A percentile compares a stretch with the other conserved stretches of the same genome.
Conservation (phyloP, 163 green algal species). For the Scenedesmus sp. region DNA sequence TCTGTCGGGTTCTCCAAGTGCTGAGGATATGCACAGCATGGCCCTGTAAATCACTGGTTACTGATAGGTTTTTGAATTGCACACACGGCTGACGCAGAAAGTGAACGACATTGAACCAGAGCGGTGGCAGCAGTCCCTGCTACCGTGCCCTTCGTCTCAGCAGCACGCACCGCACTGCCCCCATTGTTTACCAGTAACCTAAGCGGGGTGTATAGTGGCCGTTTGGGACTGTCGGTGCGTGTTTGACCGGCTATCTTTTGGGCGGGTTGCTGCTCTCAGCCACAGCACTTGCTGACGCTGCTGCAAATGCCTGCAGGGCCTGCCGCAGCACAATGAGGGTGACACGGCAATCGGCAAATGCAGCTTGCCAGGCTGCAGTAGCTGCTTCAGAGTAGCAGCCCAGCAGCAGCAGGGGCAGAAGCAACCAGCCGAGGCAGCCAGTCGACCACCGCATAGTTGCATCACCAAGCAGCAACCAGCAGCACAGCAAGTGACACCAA, state of each 20-base stretch:
- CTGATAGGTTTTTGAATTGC: no score
- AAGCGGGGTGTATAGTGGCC: neutral
- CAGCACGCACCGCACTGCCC: neutral
- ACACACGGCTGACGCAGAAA: no score
- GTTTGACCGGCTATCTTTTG: neutral
- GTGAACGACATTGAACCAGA: neutral
- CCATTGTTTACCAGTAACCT: no score
- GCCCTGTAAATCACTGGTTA: neutral
- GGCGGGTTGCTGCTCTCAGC: neutral
- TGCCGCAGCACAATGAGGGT: neutral
- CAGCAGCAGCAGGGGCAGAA: neutral
- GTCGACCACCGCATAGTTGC: neutral
- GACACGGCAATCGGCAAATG: neutral
- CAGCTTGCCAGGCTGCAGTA: neutral
- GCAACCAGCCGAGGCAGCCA: neutral
- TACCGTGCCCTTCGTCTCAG: neutral
- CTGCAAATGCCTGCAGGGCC: neutral
- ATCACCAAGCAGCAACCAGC: neutral
- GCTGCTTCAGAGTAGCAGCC: neutral
- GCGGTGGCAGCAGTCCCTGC: neutral
- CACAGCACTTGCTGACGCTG: neutral
- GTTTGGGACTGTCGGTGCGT: neutral
- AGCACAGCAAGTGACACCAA: neutral
- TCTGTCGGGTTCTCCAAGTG: neutral
- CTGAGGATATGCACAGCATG: neutral